Evolutionary conservation across 768 basidiomycete species (phyloP), one percentile per base, ranked within the genome.

Genomic region (Megacollybia marginata): DNA sequence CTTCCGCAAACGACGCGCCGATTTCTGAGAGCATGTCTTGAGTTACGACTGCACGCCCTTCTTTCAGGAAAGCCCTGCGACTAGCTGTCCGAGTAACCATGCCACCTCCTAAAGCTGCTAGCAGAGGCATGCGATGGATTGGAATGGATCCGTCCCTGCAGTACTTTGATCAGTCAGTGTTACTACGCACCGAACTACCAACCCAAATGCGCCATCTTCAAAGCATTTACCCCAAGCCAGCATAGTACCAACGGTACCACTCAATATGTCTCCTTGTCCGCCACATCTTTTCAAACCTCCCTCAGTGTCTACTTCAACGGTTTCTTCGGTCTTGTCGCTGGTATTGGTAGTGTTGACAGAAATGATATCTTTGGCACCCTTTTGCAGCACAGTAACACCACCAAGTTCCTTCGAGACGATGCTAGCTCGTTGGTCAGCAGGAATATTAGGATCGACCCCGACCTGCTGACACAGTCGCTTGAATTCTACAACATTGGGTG

Each of bases 201-300:
- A 92, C 90, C 85, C 85, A 56, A 85, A 92, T 1, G 76, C 79
- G 13, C 92, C 88, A 42, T 81, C 80, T 59, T 94, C 92, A 62
- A 89, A 98, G 58, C 89, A 92, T 63, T 87, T 88, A 5, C 88
- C 92, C 95, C 96, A 99, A 4, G 94, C 94, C 57, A 98, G 71
- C 63, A 96, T 80, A 2, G 92, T 80, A 0, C 93, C 96, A 9
- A 92, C 85, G 42, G 78, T 74, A 11, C 96, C 96, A 57, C 85
- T 88, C 49, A 98, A 64, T 34, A 99, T 82, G 66, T 99, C 96
- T 0, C 96, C 96, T 63, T 98, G 96, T 1, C 96, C 96, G 11
- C 96, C 95, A 58, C 92, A 94, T 49, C 96, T 72, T 69, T 95
- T 95, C 57, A 90, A 57, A 1, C 95, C 93, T 1, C 96, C 96